Conservation (phyloP, 2,329 filamentous ascomycete genomes). For the Diaporthe nobilis region DNA sequence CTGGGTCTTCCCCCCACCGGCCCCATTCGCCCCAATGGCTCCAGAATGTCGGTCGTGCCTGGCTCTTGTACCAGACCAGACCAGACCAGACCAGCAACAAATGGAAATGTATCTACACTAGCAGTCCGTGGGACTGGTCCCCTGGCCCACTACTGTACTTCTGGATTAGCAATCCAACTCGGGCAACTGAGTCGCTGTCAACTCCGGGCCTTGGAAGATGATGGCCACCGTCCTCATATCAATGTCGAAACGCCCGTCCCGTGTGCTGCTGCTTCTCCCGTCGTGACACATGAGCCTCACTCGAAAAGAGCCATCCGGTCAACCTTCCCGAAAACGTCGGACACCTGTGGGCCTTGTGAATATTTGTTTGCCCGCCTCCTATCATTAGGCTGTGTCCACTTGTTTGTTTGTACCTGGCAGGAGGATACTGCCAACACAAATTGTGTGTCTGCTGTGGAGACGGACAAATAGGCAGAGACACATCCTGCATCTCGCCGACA, state of each 20-base stretch:
- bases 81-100: neutral
- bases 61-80: neutral
- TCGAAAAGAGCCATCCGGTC: neutral
- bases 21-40: slow-evolving; percentile 4
- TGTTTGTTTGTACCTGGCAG: neutral
- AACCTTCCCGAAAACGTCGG: neutral
- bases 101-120: neutral
- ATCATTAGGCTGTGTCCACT: neutral
- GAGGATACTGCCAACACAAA: neutral
- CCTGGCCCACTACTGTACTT: neutral
- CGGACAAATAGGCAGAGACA: neutral
- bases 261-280: slow-evolving; percentile 1
- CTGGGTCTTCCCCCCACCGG: neutral
- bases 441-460: slow-evolving; percentile 2
- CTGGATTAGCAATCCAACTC: slow-evolving; percentile 22
- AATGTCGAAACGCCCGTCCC: slow-evolving; percentile 4
- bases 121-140: neutral
- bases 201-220: neutral
- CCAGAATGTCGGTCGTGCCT: neutral
- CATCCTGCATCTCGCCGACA: neutral
- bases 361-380: neutral
- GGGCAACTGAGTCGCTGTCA: neutral
- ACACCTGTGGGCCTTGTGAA: neutral
- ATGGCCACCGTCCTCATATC: neutral
- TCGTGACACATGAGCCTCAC: neutral